phyloP scores from a whole-genome alignment of 495 filamentous ascomycete genomes.

The Neurospora sp. region DNA sequence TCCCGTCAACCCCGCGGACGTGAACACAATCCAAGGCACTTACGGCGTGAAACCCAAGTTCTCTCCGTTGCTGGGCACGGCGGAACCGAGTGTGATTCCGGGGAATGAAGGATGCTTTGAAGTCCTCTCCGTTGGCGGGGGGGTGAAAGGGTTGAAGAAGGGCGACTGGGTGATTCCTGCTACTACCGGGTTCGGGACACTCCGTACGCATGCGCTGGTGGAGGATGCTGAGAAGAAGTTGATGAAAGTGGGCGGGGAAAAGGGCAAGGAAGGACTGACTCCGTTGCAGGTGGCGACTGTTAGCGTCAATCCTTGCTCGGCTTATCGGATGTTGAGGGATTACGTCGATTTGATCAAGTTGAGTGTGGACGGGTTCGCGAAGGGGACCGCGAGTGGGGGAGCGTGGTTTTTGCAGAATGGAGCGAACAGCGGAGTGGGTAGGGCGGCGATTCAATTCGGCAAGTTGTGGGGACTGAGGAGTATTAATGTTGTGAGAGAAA shows the following conservation, averaged over 20 bases:
- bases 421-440: conserved; percentile 83
- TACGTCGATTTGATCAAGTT: conserved; percentile 46
- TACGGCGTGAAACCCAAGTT: conserved; percentile 80
- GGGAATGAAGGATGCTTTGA: conserved; percentile 94
- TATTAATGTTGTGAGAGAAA: conserved; percentile 72
- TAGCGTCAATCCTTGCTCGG: conserved; percentile 84
- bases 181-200: conserved; percentile 72
- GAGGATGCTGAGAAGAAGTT: conserved; percentile 48
- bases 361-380: conserved; percentile 22
- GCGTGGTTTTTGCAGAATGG: conserved; percentile 96
- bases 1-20: conserved; percentile 93
- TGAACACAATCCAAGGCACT: conserved; percentile 90
- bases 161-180: conserved; percentile 94
- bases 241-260: conserved; percentile 48
- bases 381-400: conserved; percentile 38
- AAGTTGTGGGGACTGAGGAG: conserved; percentile 74
- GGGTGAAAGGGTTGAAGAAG: conserved; percentile 36
- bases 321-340: conserved; percentile 84
- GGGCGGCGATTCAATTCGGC: conserved; percentile 79
- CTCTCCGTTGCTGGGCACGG: conserved; percentile 60
- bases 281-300: conserved; percentile 74
- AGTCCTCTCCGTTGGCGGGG: conserved; percentile 11
- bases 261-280: conserved; percentile 46
- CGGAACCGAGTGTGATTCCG: conserved; percentile 45
- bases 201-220: conserved; percentile 80